Evolutionary conservation across 176 grass and related monocot species (phyloP), one percentile per base, ranked within the genome.

Genomic region (Olyra latifolia): DNA sequence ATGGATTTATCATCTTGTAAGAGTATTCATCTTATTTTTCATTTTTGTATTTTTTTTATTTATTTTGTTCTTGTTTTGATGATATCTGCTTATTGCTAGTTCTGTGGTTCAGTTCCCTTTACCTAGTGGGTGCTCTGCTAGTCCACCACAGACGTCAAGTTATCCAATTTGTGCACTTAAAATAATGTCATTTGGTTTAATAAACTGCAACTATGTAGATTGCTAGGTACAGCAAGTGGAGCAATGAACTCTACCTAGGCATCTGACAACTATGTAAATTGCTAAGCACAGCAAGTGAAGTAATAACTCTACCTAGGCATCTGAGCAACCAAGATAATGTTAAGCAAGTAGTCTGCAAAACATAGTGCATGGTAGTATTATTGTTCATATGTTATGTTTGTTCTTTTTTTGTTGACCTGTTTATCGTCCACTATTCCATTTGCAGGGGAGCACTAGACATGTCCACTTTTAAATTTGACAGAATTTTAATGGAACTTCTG

Each of bases 1-100:
- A 27, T 68, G 60, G 62, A 43, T 80, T 30, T 67, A 17, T 32
- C 4, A 41, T 64, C 54, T 58, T 25, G 45, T 19, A 74, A 16
- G 2, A 8, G 27, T 49, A 20, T 52, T 69, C 59, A 5, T 27
- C 42, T 48, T 74, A n/a, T 12, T 35, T 71, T 87, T 27, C 45
- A 39, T 66, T 63, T 62, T 23, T 69, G 42, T 70, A 40, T 65
- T 11, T 85, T 3, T 12, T 62, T 80, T 44, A 46, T 74, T 68
- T 81, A 6, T 73, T 71, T 50, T 67, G n/a, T 78, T 41, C 35
- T 62, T 17, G 28, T 65, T 23, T 78, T 73, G 29, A 48, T 28
- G 44, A 19, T 53, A 19, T 53, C 23, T 7, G 23, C n/a, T 68
- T 73, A 49, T 55, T 49, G 39, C 35, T 44, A 44, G 19, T 59